Evolutionary conservation across 2,329 filamentous ascomycete genomes (phyloP), one percentile per base, ranked within the genome.

Genomic region (Fusarium tupiense): DNA sequence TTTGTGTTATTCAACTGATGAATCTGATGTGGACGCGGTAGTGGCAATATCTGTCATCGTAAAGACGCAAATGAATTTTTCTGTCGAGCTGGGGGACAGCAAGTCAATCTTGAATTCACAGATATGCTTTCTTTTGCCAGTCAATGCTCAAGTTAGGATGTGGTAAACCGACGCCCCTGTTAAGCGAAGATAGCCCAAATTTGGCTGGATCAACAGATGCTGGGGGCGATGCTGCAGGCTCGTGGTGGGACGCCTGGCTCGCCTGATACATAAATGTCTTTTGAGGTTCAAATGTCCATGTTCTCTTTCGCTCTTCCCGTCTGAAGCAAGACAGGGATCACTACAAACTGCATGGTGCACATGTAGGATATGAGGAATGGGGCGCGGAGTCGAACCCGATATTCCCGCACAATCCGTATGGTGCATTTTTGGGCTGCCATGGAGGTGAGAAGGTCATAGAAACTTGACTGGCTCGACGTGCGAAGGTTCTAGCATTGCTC

Each of bases 141-240:
- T 49, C 29, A 38, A 22, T 22, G 35, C 41, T 40, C 29, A 38
- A 41, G 6, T 33, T 24, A n/a, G 26, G n/a, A 47, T 49, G 22
- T 35, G 63, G 61, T 38, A 64, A 74, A 71, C 63, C 69, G 64
- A 53, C 47, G 40, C 47, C 52, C 58, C 59, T 56, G 41, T 64
- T 56, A 49, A 71, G 61, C 62, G 40, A 52, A 61, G 56, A 62
- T 43, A 53, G 46, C 35, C 62, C 56, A 67, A 49, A 61, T 71
- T 66, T 56, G 58, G 58, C 37, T 29, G 54, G 65, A 46, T 70
- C 71, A 78, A 72, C 64, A 67, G 53, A 68, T 78, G 67, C 56
- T 71, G 66, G 67, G 63, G 72, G 43, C 56, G 54, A 63, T 73
- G 70, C 70, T 72, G 60, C 69, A 70, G 67, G 52, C 61, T 40